Conservation (phyloP, 345 rosid species). For the Eucalyptus cladocalyx region DNA sequence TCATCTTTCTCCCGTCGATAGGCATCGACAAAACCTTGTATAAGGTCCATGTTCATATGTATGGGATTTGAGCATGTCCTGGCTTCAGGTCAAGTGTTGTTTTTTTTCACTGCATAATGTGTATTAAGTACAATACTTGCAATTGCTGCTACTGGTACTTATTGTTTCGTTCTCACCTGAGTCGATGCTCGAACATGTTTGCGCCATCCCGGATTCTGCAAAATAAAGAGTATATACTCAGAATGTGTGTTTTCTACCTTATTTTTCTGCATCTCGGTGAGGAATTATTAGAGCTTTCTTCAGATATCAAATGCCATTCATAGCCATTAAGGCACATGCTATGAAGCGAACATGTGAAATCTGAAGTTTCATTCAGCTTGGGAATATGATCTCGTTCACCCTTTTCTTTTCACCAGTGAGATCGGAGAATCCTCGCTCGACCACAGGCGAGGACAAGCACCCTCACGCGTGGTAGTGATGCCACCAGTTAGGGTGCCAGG, state of each 20-base stretch:
- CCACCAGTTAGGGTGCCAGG: neutral
- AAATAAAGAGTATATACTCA: neutral
- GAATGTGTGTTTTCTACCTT: neutral
- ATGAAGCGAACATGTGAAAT: neutral
- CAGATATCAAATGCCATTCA: neutral
- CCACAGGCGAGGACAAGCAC: neutral
- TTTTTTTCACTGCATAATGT: neutral
- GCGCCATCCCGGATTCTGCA: neutral
- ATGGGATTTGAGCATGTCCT: neutral
- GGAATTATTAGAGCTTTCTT: neutral
- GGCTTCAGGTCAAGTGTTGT: neutral
- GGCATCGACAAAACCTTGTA: neutral
- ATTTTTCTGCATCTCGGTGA: neutral
- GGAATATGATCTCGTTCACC: neutral
- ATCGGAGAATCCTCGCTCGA: neutral
- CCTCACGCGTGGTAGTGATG: fast-evolving
- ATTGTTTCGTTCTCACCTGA: neutral
- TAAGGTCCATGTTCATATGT: neutral
- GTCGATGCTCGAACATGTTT: neutral
- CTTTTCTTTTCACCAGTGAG: neutral
- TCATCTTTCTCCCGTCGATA: neutral
- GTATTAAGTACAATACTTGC: neutral
- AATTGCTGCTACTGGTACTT: neutral
- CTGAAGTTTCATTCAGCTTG: neutral
- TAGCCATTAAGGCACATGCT: neutral